Evolutionary conservation across 2,329 filamentous ascomycete species (phyloP).

Genomic region (Chrysoporthe puriensis): DNA sequence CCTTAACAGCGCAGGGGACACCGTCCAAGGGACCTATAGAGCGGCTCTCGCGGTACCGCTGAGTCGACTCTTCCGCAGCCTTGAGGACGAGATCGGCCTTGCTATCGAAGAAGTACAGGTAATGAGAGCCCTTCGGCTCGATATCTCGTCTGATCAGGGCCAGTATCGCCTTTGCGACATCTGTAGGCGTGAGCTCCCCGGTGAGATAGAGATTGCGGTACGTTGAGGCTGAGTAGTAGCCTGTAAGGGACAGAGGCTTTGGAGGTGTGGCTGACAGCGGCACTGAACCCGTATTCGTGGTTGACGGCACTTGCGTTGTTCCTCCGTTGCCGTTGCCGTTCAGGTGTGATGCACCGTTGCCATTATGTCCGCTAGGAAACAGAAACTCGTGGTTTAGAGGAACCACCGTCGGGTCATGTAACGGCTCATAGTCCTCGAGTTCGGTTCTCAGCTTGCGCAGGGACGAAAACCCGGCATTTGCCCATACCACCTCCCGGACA

Average conservation of each 20-base stretch:
- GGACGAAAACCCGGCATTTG: conserved; percentile 64
- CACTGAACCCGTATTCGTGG: conserved; percentile 14
- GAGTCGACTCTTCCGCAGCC: conserved; percentile 49
- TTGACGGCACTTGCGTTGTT: conserved; percentile 17
- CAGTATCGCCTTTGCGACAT: conserved; percentile 50
- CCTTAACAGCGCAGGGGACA: conserved; percentile 74
- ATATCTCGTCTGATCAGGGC: conserved; percentile 49
- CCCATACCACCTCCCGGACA: conserved; percentile 61
- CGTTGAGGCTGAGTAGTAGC: conserved; percentile 52
- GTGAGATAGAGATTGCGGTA: conserved; percentile 50
- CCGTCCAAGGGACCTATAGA: conserved; percentile 70
- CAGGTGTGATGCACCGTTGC: conserved; percentile 56
- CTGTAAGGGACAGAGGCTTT: conserved; percentile 39
- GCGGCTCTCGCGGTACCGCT: conserved; percentile 55
- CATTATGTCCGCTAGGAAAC: conserved; percentile 50
- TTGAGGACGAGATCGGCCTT: conserved; percentile 45
- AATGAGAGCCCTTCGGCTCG: conserved; percentile 43
- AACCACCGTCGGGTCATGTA: conserved; percentile 51
- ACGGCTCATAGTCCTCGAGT: conserved; percentile 55
- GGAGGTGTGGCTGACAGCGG: not conserved
- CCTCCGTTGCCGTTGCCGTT: conserved; percentile 29
- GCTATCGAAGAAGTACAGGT: conserved; percentile 49
- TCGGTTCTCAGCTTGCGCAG: conserved; percentile 57
- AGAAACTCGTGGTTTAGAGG: conserved; percentile 43
- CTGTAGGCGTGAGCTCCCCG: conserved; percentile 49